Conservation (phyloP, 1,284 basidiomycete genomes). For the Grifola frondosa region DNA sequence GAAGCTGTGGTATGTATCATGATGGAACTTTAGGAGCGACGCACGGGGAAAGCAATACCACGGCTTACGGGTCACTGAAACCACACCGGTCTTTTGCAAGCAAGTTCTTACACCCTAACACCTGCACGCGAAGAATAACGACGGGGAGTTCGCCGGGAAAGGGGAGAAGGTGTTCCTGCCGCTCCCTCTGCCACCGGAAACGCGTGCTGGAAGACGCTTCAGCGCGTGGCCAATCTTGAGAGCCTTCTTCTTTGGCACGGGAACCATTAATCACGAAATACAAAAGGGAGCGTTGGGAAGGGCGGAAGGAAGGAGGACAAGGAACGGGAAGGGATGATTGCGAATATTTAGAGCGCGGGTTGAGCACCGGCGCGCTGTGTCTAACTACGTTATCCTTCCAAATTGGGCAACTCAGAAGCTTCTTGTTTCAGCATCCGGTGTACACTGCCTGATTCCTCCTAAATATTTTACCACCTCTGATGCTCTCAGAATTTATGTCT, state of each 20-base stretch:
- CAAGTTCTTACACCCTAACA: constrained; percentile 62
- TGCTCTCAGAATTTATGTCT: no score
- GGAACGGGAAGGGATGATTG: background rate
- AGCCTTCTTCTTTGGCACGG: constrained; percentile 34
- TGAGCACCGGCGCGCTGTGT: background rate
- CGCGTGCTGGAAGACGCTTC: constrained; percentile 45
- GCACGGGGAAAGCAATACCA: constrained; percentile 18
- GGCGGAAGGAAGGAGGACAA: background rate
- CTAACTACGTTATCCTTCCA: background rate
- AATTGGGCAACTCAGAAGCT: no score
- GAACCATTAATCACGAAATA: no score
- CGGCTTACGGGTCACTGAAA: constrained; percentile 76
- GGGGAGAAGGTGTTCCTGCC: constrained; percentile 44
- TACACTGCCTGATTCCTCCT: no score
- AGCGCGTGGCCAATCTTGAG: constrained; percentile 48
- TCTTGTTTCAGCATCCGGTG: no score
- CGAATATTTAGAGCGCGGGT: background rate
- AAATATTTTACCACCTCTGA: no score
- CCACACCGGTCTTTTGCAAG: constrained; percentile 63
- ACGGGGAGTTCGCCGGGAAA: constrained; percentile 62
- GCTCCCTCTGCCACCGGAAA: constrained; percentile 40
- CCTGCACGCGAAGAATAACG: constrained; percentile 64
- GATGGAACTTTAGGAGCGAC: constrained; percentile 1
- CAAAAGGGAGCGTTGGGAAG: no score
- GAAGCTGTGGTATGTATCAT: constrained; percentile 51